Evolutionary conservation across 805 yeast genomes (phyloP), one percentile per base, ranked within the genome.

Genomic region (Sungouiozyma intestinalis): DNA sequence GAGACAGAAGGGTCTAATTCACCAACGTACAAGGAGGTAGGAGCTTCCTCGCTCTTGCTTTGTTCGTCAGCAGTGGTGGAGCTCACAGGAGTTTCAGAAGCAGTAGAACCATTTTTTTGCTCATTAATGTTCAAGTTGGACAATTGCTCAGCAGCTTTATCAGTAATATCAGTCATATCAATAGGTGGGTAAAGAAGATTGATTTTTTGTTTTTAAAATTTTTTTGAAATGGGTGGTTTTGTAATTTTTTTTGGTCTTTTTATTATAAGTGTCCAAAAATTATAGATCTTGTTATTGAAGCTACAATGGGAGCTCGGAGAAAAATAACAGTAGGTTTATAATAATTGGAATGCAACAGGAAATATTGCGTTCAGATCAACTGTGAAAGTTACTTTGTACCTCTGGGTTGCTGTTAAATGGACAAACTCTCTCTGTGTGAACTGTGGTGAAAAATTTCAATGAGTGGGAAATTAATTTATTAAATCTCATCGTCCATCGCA

Each of bases 1-100:
- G 86, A 84, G 55, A 92, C 95, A 37, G 83, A 66, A 50, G 88
- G 85, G 67, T 85, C 94, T 58, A 92, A 79, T 72, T 92, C 98
- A 62, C 98, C 97, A 62, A 92, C 97, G 70, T 92, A 92, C 57
- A 92, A 79, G 38, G 97, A 86, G 50, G 92, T 92, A 47, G 82
- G 71, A 47, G 75, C 67, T 24, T 24, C 29, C 6, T 24, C 29
- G 58, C 75, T 81, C 42, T 77, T 70, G 49, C 73, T 42, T 16
- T 33, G 40, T 36, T 43, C 42, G 32, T 41, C 33, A 16, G 42
- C 36, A 35, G 48, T 50, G 34, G 46, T 37, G 39, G 65, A 53
- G 39, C 65, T 51, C 42, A 50, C 40, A 7, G 40, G 39, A 31
- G 41, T 36, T 38, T 52, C 53, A 42, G 48, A 55, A 24, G 66